Percentiles rank a stretch among this genome's conserved stretches.
These are phyloP conservation scores for Yarrowia divulgata DNA, from an alignment of 805 yeast genomes.

Conservation along the genomic window DNA sequence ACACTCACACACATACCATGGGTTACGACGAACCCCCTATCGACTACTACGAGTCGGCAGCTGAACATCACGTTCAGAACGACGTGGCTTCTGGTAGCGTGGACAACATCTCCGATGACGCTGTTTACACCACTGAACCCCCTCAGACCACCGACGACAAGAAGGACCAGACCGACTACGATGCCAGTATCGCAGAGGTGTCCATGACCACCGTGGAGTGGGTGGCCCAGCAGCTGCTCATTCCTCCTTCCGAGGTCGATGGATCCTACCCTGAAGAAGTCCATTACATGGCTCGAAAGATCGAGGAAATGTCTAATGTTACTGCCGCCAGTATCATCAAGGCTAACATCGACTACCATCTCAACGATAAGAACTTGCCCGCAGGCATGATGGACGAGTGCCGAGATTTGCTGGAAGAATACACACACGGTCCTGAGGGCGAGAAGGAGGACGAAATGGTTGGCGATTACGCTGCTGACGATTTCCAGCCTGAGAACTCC, in stretches of 20 bases:
- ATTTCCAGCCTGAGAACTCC: slow-evolving; percentile 16
- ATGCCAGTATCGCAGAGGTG: slow-evolving; percentile 37
- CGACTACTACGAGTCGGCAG: slow-evolving; percentile 18
- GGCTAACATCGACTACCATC: slow-evolving; percentile 35
- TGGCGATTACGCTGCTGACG: slow-evolving; percentile 26
- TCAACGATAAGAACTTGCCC: slow-evolving; percentile 30
- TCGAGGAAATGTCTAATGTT: slow-evolving; percentile 27
- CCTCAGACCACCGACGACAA: slow-evolving; percentile 30
- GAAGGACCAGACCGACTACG: slow-evolving; percentile 34
- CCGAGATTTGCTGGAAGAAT: slow-evolving; percentile 26
- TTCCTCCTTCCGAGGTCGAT: slow-evolving; percentile 32
- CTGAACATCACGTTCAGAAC: not conserved
- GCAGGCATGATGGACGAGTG: slow-evolving; percentile 23
- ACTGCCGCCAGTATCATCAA: slow-evolving; percentile 31
- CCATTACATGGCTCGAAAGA: slow-evolving; percentile 35
- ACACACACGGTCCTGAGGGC: slow-evolving; percentile 25
- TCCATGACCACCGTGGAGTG: slow-evolving; percentile 28
- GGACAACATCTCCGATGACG: not conserved
- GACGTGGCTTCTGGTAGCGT: slow-evolving; percentile 4
- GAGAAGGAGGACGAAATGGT: slow-evolving; percentile 33
- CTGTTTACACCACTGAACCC: slow-evolving; percentile 23
- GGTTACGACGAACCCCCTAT: slow-evolving; percentile 9
- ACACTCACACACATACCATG: not conserved
- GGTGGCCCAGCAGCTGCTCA: slow-evolving; percentile 37
- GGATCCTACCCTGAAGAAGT: slow-evolving; percentile 30